A percentile compares a stretch with the other conserved stretches of the same genome.
phyloP scores from a whole-genome alignment of 1,284 basidiomycete species.

The Tilletia horrida region DNA sequence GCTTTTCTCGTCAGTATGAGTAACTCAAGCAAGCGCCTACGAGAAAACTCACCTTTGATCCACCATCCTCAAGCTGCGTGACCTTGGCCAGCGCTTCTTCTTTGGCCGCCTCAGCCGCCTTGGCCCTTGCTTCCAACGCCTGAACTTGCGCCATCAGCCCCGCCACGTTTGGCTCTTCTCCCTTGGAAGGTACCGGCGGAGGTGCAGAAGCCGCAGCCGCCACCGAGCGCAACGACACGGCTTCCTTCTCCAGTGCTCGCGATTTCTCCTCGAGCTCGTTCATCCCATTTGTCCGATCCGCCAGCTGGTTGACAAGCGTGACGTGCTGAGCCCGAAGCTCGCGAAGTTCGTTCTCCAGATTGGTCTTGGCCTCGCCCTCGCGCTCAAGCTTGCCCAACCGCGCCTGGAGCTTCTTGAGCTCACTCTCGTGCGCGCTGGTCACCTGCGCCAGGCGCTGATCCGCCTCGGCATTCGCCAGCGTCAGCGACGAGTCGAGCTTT shows the following conservation, averaged over 20 bases:
- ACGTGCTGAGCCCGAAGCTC: not conserved
- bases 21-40: no score
- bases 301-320: constrained; percentile 5
- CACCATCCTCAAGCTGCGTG: constrained; percentile 7
- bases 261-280: constrained; percentile 7
- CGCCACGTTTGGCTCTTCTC: no score
- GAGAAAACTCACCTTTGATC: constrained; percentile 16
- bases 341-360: not conserved
- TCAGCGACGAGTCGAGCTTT: not conserved
- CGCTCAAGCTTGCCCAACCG: constrained; percentile 12
- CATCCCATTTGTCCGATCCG: constrained; percentile 15
- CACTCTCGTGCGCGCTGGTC: not conserved
- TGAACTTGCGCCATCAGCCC: not conserved
- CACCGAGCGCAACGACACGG: not conserved
- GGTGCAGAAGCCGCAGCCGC: not conserved
- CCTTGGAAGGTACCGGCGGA: not conserved
- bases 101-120: not conserved
- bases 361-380: not conserved
- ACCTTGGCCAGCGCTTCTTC: not conserved
- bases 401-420: constrained; percentile 12
- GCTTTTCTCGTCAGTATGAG: not conserved
- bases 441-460: not conserved
- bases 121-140: constrained; percentile 4
- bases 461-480: not conserved
- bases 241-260: constrained; percentile 11